Evolutionary conservation across 305 asterid species (phyloP).

Genomic region (Fraxinus floribunda): DNA sequence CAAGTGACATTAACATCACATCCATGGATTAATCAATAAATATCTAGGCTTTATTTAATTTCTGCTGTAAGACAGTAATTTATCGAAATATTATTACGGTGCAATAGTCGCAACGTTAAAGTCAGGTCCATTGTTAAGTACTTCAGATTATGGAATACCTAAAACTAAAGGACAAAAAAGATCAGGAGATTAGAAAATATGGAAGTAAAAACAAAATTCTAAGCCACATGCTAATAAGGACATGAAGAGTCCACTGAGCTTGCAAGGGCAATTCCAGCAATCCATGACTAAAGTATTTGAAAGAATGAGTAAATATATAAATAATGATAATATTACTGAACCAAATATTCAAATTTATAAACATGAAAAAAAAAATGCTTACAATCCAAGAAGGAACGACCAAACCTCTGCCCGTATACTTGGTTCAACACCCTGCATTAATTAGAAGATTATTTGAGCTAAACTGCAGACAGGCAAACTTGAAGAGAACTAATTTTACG

Average conservation of each 20-base stretch:
- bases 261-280: background rate
- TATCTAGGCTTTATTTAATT: background rate
- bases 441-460: background rate
- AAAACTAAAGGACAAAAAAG: background rate
- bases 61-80: background rate
- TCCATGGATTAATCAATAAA: background rate
- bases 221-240: background rate
- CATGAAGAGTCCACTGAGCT: background rate
- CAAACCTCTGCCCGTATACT: conserved; percentile 85
- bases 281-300: background rate
- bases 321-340: background rate
- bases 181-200: background rate
- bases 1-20: background rate
- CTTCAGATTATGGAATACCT: background rate
- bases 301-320: background rate
- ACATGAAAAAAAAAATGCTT: background rate
- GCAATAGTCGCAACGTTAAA: background rate
- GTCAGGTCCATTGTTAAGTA: background rate
- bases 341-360: background rate
- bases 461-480: conserved; percentile 1
- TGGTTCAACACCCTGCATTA: conserved; percentile 88
- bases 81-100: background rate
- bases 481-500: background rate
- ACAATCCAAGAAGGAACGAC: conserved; percentile 87
- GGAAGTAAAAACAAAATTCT: background rate